Evolutionary conservation across 169 alveolate genomes (phyloP).

Genomic region (Plasmodium inui): DNA sequence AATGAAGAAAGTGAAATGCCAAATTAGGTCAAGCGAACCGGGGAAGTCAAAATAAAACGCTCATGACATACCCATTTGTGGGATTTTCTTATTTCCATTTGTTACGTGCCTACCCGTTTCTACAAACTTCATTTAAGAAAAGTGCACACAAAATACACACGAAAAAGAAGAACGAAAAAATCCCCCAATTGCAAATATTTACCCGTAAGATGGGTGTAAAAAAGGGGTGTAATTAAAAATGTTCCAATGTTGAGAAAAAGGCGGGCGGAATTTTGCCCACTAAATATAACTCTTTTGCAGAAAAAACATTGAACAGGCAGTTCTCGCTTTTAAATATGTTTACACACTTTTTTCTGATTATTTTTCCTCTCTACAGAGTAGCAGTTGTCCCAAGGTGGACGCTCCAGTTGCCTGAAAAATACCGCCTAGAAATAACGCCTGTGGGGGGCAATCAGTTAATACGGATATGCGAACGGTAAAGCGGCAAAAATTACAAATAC

Average conservation of each 20-base stretch:
- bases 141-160: conserved; percentile 23
- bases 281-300: neutral
- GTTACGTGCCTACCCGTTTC: neutral
- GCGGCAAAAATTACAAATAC: neutral
- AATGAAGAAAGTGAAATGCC: neutral
- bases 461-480: neutral
- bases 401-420: conserved; percentile 15
- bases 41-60: neutral
- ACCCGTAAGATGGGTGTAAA: neutral
- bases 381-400: neutral
- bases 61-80: neutral
- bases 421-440: neutral
- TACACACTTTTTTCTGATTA: neutral
- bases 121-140: neutral
- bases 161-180: neutral
- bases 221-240: neutral
- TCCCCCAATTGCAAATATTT: conserved; percentile 1
- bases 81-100: neutral
- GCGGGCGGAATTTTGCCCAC: neutral
- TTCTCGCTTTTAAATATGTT: neutral
- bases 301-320: conserved; percentile 35
- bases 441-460: conserved; percentile 1
- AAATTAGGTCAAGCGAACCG: neutral
- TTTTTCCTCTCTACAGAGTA: neutral
- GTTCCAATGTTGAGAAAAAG: neutral